Base-by-base conservation (phyloP, 305 asterid genomes). In the Rubia occidens region DNA sequence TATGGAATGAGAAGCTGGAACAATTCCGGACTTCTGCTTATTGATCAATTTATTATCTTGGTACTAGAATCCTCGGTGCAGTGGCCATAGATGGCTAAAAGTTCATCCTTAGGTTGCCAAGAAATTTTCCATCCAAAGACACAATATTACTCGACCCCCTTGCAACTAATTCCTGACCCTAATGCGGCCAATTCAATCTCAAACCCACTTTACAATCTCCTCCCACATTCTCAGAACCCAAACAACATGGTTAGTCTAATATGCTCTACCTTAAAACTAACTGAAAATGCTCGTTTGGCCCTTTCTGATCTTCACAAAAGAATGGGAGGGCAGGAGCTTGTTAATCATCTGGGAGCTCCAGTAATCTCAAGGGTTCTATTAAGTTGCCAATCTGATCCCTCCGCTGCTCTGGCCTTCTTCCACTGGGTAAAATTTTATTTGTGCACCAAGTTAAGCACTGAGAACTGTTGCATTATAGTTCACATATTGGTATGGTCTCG, bases 331-430 rank as follows among this genome's bases (percentile, higher is more conserved):
- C 78, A 83, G 35, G 89, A 90, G 49, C 70, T 85, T 44, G 78
- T 86, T 67, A 21, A 71, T 71, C 84, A 71, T 74, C 75, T 92
- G 76, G 84, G 86, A 68, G 69, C 69, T 82, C 75, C 60, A 49
- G 94, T 85, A 20, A 78, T 89, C 65, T 89, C 96, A n/a, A 82
- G 89, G 77, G 81, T 89, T 26, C 68, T 89, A 76, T 80, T 92
- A 70, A 84, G 97, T 75, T 88, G 90, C 83, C 98, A 92, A 74
- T 82, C 95, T 14, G 90, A 89, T 80, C 72, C 97, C 68, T 72
- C 79, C 14, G 72, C 82, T 59, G 85, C 93, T 66, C 83, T 88
- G 49, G 18, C 76, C 73, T 88, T 92, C 89, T 92, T 89, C 78
- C 78, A 79, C 37, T 92, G 95, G 95, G 89, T 80, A 55, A 89